Evolutionary conservation across 2,329 filamentous ascomycete genomes (phyloP).

Genomic region (Microthyrium microscopicum): DNA sequence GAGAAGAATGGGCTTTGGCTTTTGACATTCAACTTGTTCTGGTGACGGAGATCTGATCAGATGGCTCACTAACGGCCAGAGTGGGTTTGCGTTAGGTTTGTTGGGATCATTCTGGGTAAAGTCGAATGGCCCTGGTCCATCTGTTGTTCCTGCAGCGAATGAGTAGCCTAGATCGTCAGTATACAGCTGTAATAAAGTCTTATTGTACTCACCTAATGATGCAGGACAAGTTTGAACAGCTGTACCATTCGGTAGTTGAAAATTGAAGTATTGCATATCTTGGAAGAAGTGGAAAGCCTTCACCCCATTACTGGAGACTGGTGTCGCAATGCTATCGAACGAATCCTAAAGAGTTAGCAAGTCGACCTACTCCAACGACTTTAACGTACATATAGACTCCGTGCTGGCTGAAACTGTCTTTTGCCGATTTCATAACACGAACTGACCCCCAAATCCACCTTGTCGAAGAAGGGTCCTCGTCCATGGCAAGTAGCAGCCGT

Average conservation of each 20-base stretch:
- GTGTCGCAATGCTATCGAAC: background rate
- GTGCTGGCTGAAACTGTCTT: slow-evolving; percentile 49
- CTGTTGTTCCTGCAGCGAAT: slow-evolving; percentile 83
- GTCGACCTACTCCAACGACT: no score
- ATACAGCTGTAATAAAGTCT: no score
- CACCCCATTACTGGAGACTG: background rate
- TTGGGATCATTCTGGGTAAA: slow-evolving; percentile 77
- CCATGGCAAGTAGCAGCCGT: slow-evolving; percentile 56
- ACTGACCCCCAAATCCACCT: slow-evolving; percentile 46
- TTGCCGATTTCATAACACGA: slow-evolving; percentile 62
- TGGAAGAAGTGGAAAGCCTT: slow-evolving; percentile 3
- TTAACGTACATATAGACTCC: slow-evolving; percentile 39
- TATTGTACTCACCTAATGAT: no score
- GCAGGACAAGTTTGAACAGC: slow-evolving; percentile 64
- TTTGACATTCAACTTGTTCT: slow-evolving; percentile 60
- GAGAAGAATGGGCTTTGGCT: slow-evolving; percentile 67
- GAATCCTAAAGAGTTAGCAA: no score
- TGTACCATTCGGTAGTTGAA: slow-evolving; percentile 49
- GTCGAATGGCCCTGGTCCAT: slow-evolving; percentile 81
- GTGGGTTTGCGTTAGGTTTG: slow-evolving; percentile 53
- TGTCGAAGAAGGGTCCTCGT: slow-evolving; percentile 51
- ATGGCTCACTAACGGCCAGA: slow-evolving; percentile 64
- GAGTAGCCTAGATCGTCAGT: slow-evolving; percentile 85
- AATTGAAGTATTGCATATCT: background rate
- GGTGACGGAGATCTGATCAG: slow-evolving; percentile 53